Conservation (phyloP, 2,329 filamentous ascomycete species). For the Aphanocladium album region DNA sequence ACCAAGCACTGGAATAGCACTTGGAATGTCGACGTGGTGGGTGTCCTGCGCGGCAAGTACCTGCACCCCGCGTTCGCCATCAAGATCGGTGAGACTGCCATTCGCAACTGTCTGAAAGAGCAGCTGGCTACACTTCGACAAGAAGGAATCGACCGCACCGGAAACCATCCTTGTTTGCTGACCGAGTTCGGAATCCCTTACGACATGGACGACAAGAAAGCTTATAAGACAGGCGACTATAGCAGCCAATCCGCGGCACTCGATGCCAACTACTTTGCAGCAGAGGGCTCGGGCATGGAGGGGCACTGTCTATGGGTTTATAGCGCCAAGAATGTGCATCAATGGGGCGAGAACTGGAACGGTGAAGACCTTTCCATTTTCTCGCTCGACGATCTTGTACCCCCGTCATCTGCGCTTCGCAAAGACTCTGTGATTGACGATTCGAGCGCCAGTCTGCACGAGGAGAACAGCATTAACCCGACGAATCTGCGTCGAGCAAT, state of each 20-base stretch:
- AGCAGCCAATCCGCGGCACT: conserved; percentile 86
- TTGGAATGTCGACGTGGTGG: conserved; percentile 96
- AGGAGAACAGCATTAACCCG: conserved; percentile 61
- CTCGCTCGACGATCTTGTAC: conserved; percentile 71
- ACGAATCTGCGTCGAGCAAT: conserved; percentile 71
- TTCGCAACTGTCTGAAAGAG: conserved; percentile 86
- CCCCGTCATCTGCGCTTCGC: conserved; percentile 49
- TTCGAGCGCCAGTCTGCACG: conserved; percentile 41
- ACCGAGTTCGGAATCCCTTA: conserved; percentile 98
- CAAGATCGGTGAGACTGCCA: conserved; percentile 87
- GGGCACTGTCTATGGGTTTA: conserved; percentile 92
- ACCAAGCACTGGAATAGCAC: conserved; percentile 98
- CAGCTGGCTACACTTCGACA: conserved; percentile 78
- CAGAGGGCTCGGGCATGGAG: conserved; percentile 78
- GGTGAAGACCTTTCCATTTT: conserved; percentile 93
- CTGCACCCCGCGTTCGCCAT: conserved; percentile 85
- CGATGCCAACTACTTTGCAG: conserved; percentile 91
- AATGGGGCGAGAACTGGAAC: conserved; percentile 93
- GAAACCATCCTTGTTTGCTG: conserved; percentile 81
- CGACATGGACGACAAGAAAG: conserved; percentile 95
- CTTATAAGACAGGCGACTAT: conserved; percentile 94
- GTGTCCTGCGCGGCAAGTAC: conserved; percentile 84
- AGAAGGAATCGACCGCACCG: conserved; percentile 84
- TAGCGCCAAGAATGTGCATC: conserved; percentile 74
- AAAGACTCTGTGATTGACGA: conserved; percentile 34